phyloP scores from a whole-genome alignment of 306 rosid species.

The Prinsepia uniflora region DNA sequence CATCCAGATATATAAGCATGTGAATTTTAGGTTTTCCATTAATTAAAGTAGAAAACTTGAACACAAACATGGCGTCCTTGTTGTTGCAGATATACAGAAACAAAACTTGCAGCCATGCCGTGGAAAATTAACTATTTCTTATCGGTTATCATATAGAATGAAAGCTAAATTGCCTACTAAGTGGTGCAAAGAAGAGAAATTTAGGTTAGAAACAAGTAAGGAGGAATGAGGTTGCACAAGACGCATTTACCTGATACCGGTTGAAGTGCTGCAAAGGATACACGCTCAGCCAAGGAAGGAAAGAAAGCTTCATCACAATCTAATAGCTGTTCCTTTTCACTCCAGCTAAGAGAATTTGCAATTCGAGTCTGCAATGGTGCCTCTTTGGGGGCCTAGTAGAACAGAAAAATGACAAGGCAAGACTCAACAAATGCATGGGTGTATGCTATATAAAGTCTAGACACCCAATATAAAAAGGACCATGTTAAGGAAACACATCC shows the following conservation, averaged over 20 bases:
- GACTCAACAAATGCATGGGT: not conserved
- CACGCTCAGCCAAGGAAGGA: slow-evolving; percentile 39
- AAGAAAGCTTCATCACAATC: slow-evolving; percentile 40
- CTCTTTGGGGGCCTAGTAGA: slow-evolving; percentile 43
- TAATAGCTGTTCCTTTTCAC: slow-evolving; percentile 30
- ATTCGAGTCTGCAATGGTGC: slow-evolving; percentile 41
- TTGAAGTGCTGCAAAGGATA: slow-evolving; percentile 48
- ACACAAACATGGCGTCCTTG: not conserved
- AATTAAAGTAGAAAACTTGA: not conserved
- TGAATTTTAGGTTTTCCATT: not conserved
- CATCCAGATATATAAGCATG: slow-evolving; percentile 7
- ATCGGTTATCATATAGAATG: not conserved
- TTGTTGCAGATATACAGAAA: not conserved
- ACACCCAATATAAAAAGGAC: not conserved
- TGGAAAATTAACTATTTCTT: not conserved
- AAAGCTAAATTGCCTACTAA: not conserved
- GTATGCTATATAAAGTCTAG: not conserved
- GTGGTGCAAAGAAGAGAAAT: not conserved
- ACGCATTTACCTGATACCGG: slow-evolving; percentile 39
- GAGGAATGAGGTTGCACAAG: not conserved
- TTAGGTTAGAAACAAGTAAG: not conserved
- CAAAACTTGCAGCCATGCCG: not conserved
- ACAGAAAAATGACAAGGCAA: not conserved
- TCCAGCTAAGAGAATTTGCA: slow-evolving; percentile 40
- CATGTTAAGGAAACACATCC: not conserved